phyloP scores from a whole-genome alignment of 108 stramenopile species.

The Pseudonitzschia pungens region DNA sequence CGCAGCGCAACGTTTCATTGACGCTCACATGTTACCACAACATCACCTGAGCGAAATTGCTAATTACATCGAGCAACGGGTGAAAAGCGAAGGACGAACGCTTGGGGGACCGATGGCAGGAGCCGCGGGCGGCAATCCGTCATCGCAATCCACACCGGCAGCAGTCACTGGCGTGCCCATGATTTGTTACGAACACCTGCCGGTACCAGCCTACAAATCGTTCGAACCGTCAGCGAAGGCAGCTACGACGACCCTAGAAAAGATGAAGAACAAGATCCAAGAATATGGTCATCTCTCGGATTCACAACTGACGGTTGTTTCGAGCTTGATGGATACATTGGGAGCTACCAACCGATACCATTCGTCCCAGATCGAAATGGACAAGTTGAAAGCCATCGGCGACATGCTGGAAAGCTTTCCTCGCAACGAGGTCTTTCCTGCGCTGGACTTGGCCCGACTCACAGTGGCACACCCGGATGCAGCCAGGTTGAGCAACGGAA shows the following conservation, averaged over 20 bases:
- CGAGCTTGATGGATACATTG: slow-evolving; percentile 51
- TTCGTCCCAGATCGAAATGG: slow-evolving; percentile 51
- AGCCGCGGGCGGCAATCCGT: slow-evolving; percentile 17
- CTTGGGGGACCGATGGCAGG: slow-evolving; percentile 43
- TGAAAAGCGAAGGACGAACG: slow-evolving; percentile 56
- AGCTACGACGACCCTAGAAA: slow-evolving; percentile 60
- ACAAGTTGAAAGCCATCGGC: slow-evolving; percentile 47
- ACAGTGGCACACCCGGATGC: slow-evolving; percentile 76
- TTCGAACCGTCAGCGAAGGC: slow-evolving; percentile 63
- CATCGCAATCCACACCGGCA: slow-evolving; percentile 25
- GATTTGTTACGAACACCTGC: slow-evolving; percentile 59
- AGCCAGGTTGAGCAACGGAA: slow-evolving; percentile 31
- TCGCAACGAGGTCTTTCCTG: slow-evolving; percentile 61
- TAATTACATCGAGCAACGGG: slow-evolving; percentile 85
- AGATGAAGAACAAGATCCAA: slow-evolving; percentile 67
- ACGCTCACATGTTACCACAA: slow-evolving; percentile 89
- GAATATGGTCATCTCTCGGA: slow-evolving; percentile 62
- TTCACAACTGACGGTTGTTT: slow-evolving; percentile 17
- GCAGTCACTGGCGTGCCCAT: slow-evolving; percentile 43
- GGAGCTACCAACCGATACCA: slow-evolving; percentile 80
- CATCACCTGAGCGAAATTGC: slow-evolving; percentile 87
- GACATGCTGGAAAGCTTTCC: slow-evolving; percentile 59
- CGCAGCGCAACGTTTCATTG: slow-evolving; percentile 94
- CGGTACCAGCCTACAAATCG: slow-evolving; percentile 62
- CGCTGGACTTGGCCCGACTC: slow-evolving; percentile 79